Evolutionary conservation across 129 eudicot genomes (phyloP), one percentile per base, ranked within the genome.

Genomic region (Rutidosis leptorrhynchoides): DNA sequence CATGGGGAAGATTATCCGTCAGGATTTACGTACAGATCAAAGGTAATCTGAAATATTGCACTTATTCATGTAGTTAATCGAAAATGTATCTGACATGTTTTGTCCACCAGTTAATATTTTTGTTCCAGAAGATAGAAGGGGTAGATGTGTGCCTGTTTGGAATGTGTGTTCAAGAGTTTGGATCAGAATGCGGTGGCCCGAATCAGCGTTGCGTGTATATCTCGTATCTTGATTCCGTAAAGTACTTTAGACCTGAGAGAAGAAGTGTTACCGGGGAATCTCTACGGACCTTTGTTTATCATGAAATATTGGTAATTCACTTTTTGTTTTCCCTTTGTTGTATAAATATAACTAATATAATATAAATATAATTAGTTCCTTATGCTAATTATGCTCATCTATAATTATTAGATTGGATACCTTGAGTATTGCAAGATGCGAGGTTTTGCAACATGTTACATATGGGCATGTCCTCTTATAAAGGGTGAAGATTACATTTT

Each of bases 391-490:
- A 53, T 26, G 14, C 65, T 52, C 30, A 64, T 63, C 37, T 52
- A 33, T 74, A 25, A 22, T 60, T 11, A 49, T 75, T 84, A 90
- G 97, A 82, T 82, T 69, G 98, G 96, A 64, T 91, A 91, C 77
- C 94, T 91, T 20, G 98, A 87, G 52, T 88, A 91, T 56, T 91
- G 98, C 90, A 91, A 85, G 82, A 84, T 68, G 59, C 75, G 85
- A 32, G 98, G 98, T 37, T 91, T 85, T 63, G 78, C 84, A 52
- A 81, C 87, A 58, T 85, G 98, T 81, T 88, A 91, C 75, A 77
- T 91, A 66, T 91, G 98, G 98, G 98, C 95, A 29, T 91, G 96
- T 80, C 98, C 98, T 11, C 96, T 94, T 77, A 21, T 72, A 8
- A 91, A 80, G 80, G 90, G 96, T 12, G 96, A 91, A 53, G 96